phyloP scores from a whole-genome alignment of 768 basidiomycete genomes.

The Phallus indusiatus region DNA sequence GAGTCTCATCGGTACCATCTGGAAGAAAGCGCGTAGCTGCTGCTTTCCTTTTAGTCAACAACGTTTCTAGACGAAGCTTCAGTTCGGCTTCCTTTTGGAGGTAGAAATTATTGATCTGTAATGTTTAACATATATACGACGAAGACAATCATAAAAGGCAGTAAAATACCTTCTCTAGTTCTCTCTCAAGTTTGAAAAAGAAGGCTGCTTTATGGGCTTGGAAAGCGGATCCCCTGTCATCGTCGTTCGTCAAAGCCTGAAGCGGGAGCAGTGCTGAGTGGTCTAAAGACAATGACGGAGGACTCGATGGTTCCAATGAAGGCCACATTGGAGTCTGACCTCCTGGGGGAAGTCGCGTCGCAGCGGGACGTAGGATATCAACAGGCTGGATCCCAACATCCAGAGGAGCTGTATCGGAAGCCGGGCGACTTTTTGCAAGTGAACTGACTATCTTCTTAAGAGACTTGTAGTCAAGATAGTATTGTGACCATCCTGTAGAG shows the following conservation, averaged over 20 bases:
- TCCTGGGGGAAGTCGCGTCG: constrained; percentile 23
- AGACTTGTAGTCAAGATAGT: constrained; percentile 98
- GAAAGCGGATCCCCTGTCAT: constrained; percentile 74
- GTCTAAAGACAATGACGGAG: constrained; percentile 1
- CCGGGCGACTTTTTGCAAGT: constrained; percentile 79
- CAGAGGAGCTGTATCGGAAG: constrained; percentile 81
- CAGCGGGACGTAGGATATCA: constrained; percentile 33
- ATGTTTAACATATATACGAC: neutral
- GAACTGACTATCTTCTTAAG: constrained; percentile 98
- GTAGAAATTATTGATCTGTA: constrained; percentile 95
- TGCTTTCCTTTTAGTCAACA: constrained; percentile 88
- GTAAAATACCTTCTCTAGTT: constrained; percentile 78
- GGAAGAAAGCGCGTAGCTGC: constrained; percentile 64
- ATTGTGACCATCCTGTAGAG: constrained; percentile 70
- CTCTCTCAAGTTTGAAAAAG: constrained; percentile 97
- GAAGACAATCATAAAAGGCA: constrained; percentile 4
- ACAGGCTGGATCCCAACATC: constrained; percentile 62
- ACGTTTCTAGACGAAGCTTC: constrained; percentile 81
- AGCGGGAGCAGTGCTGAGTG: constrained; percentile 37
- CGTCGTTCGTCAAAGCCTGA: constrained; percentile 52
- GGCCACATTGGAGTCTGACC: constrained; percentile 20
- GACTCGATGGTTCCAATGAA: constrained; percentile 9
- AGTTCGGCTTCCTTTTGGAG: constrained; percentile 95
- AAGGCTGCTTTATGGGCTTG: constrained; percentile 95
- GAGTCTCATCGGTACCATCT: constrained; percentile 51